These are phyloP conservation scores for Xanthoconium stramineum DNA, from an alignment of 768 basidiomycete species.

Conservation along the genomic window DNA sequence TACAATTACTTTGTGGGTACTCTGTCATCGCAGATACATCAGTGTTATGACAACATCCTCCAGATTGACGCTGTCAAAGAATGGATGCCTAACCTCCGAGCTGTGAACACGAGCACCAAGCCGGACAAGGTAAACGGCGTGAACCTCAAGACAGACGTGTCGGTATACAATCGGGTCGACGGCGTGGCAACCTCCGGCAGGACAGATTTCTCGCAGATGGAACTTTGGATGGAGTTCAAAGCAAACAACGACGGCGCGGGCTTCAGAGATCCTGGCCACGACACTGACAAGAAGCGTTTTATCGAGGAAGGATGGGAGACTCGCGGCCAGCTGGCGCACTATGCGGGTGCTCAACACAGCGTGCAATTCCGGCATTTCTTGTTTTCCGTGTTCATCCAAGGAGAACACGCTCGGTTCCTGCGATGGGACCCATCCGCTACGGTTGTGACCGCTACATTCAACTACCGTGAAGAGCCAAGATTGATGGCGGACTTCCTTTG, in stretches of 20 bases:
- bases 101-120: conserved; percentile 1
- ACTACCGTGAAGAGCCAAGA: background rate
- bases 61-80: background rate
- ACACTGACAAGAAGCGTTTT: background rate
- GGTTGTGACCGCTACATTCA: background rate
- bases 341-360: conserved; percentile 19
- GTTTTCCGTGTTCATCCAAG: conserved; percentile 31
- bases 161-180: background rate
- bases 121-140: background rate
- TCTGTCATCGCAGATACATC: background rate
- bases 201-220: conserved; percentile 1
- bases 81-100: background rate
- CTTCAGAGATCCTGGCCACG: background rate
- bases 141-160: background rate
- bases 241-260: background rate
- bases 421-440: conserved; percentile 31
- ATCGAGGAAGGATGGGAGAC: background rate
- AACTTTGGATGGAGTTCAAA: conserved; percentile 12
- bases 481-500: background rate
- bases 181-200: background rate
- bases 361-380: conserved; percentile 31
- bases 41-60: background rate
- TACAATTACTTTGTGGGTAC: background rate
- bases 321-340: conserved; percentile 25
- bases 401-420: conserved; percentile 27